phyloP scores from a whole-genome alignment of 495 filamentous ascomycete species.

The Penicillium cataractarum region DNA sequence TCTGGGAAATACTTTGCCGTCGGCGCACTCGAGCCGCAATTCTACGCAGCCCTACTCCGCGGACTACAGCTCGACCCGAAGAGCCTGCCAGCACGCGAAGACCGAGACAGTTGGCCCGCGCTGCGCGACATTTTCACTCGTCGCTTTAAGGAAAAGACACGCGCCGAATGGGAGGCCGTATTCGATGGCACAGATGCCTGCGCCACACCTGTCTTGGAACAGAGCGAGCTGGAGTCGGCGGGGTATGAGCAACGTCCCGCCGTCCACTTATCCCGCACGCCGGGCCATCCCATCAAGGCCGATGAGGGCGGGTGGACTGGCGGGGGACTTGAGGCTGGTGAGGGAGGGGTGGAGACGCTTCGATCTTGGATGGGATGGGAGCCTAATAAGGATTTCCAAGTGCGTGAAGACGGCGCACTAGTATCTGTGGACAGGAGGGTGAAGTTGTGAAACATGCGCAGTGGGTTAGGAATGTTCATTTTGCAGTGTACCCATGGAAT shows the following conservation, averaged over 20 bases:
- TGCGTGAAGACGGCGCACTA: conserved; percentile 58
- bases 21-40: conserved; percentile 85
- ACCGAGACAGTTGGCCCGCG: conserved; percentile 66
- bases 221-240: conserved; percentile 67
- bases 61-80: conserved; percentile 60
- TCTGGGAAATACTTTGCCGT: conserved; percentile 82
- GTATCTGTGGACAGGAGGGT: conserved; percentile 43
- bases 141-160: conserved; percentile 72
- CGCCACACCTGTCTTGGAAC: conserved; percentile 81
- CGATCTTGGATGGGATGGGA: conserved; percentile 79
- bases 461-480: background rate
- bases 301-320: conserved; percentile 69
- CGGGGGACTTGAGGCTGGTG: conserved; percentile 61
- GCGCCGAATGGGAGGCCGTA: conserved; percentile 78
- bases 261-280: conserved; percentile 69
- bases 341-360: conserved; percentile 72
- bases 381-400: conserved; percentile 66
- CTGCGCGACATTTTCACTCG: conserved; percentile 62
- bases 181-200: conserved; percentile 93
- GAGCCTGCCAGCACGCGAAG: conserved; percentile 56
- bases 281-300: conserved; percentile 57
- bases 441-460: conserved; percentile 48
- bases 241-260: conserved; percentile 75
- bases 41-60: conserved; percentile 69
- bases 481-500: background rate